Conservation (phyloP, 2,329 filamentous ascomycete species). For the Magnaporthiopsis incrustans region DNA sequence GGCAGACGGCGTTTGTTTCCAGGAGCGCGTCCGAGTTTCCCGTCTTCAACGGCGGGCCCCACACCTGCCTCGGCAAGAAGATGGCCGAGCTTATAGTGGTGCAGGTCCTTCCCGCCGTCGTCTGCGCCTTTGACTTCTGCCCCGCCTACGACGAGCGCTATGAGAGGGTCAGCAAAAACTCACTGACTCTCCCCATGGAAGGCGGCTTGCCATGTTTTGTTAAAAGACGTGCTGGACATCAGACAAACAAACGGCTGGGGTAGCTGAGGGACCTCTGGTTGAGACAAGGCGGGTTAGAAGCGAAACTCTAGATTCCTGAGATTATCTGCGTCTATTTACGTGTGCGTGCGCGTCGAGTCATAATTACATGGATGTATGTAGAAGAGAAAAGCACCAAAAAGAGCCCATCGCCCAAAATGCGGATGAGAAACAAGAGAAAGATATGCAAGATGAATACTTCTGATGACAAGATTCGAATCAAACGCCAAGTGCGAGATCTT, state of each 20-base stretch:
- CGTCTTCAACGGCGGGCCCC: constrained; percentile 57
- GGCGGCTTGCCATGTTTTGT: constrained; percentile 45
- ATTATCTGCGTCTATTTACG: not conserved
- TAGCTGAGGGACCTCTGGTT: too few relatives aligned
- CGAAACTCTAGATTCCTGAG: not conserved
- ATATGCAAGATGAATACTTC: not conserved
- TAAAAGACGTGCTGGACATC: constrained; percentile 9
- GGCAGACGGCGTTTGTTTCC: not conserved
- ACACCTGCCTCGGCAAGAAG: constrained; percentile 53
- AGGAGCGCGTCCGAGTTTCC: constrained; percentile 49
- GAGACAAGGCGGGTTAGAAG: too few relatives aligned
- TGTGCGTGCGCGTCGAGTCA: too few relatives aligned
- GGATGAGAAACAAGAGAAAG: not conserved
- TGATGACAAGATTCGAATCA: not conserved
- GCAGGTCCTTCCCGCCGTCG: constrained; percentile 44
- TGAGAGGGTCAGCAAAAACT: constrained; percentile 49
- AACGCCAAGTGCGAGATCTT: not conserved
- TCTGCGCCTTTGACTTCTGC: constrained; percentile 42
- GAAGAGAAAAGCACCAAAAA: too few relatives aligned
- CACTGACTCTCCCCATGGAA: constrained; percentile 56
- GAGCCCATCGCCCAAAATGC: not conserved
- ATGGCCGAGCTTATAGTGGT: constrained; percentile 56
- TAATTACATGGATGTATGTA: too few relatives aligned
- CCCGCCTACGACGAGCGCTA: constrained; percentile 26
- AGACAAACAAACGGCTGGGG: too few relatives aligned